These are phyloP conservation scores for Vanrija pseudolonga DNA, from an alignment of 1,284 basidiomycete species.

Conservation along the genomic window DNA sequence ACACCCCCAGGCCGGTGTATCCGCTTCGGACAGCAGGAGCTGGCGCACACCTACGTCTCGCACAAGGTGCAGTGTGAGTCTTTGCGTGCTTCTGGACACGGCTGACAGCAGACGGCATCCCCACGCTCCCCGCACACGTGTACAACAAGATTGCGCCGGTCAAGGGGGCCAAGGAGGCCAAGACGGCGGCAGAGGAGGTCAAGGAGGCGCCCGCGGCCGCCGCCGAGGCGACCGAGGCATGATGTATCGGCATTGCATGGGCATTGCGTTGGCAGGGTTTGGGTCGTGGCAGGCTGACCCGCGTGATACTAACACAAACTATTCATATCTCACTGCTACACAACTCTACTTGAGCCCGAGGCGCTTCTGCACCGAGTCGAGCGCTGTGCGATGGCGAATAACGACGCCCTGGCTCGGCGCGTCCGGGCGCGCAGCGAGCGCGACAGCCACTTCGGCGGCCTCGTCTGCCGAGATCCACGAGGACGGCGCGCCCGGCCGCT, in stretches of 20 bases:
- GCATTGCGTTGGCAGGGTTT: too few relatives aligned
- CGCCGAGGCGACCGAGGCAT: too few relatives aligned
- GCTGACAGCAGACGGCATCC: not conserved
- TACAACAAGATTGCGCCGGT: not conserved
- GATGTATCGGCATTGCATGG: too few relatives aligned
- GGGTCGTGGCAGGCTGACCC: too few relatives aligned
- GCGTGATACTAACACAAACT: too few relatives aligned
- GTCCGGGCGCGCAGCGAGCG: not conserved
- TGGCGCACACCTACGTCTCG: slow-evolving; percentile 11
- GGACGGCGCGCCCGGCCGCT: not conserved
- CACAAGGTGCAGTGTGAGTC: slow-evolving; percentile 17
- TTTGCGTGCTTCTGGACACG: not conserved
- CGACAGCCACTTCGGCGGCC: not conserved
- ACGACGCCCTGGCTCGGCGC: not conserved
- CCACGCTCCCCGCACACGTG: not conserved
- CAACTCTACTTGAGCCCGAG: not conserved
- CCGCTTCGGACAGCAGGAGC: slow-evolving; percentile 17
- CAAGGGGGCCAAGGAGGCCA: not conserved
- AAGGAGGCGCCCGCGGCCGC: too few relatives aligned
- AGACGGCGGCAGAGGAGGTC: too few relatives aligned
- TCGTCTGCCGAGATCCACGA: not conserved
- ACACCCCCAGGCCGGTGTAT: slow-evolving; percentile 18
- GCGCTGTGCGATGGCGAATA: not conserved
- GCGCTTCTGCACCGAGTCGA: not conserved
- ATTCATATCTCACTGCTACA: too few relatives aligned